Evolutionary conservation across 352 stramenopile species (phyloP).

Genomic region (Saprolegnia diclina): DNA sequence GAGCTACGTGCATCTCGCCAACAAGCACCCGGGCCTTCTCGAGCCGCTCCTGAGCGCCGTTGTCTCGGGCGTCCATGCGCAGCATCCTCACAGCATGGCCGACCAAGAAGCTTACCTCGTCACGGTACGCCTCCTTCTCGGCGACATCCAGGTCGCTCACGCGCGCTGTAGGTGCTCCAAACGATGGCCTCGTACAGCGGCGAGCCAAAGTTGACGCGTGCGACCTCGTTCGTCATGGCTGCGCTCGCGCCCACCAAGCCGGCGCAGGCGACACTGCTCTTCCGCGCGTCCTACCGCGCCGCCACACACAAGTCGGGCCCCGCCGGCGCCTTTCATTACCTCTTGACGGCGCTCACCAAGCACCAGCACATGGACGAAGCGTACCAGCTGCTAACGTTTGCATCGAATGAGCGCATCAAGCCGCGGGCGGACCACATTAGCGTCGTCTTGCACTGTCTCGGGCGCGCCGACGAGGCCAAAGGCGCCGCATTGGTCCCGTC

Average conservation of each 20-base stretch:
- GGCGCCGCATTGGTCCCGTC: background rate
- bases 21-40: background rate
- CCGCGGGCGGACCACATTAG: background rate
- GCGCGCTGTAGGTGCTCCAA: background rate
- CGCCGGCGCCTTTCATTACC: background rate
- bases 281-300: background rate
- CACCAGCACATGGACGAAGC: constrained; percentile 1
- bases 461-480: background rate
- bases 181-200: background rate
- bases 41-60: background rate
- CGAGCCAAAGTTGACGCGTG: background rate
- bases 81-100: background rate
- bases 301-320: background rate
- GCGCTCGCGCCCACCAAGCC: background rate
- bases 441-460: background rate
- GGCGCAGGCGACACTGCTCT: background rate
- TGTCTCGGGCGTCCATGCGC: background rate
- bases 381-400: background rate
- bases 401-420: background rate
- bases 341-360: constrained; percentile 1
- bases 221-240: background rate
- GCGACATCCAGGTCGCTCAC: background rate
- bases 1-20: constrained; percentile 3
- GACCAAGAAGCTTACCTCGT: background rate
- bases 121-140: background rate